Evolutionary conservation across 768 basidiomycete genomes (phyloP).

Genomic region (Psilocybe cubensis): DNA sequence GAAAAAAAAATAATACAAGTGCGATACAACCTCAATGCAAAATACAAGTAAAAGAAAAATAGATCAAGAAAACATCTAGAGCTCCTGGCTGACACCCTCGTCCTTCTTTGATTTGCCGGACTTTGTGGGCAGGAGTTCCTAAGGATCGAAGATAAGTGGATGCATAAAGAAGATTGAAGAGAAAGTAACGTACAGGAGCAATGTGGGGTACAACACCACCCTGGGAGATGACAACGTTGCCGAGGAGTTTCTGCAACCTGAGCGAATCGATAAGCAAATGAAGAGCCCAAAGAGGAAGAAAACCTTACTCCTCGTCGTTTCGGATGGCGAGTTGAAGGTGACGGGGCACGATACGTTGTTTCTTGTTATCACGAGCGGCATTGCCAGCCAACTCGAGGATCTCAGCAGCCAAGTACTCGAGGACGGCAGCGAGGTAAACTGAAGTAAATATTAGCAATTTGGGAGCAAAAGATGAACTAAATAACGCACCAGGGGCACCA

Average conservation of each 20-base stretch:
- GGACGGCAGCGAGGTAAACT: constrained; percentile 92
- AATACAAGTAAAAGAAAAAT: constrained; percentile 21
- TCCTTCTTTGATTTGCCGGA: constrained; percentile 47
- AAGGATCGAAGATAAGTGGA: constrained; percentile 23
- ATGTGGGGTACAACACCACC: constrained; percentile 85
- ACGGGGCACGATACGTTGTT: constrained; percentile 94
- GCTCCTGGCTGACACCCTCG: constrained; percentile 47
- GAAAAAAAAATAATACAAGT: constrained; percentile 19
- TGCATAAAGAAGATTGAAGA: not conserved
- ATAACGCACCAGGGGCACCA: constrained; percentile 73
- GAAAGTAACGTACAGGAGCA: constrained; percentile 44
- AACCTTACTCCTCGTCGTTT: constrained; percentile 80
- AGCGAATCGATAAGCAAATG: constrained; percentile 6
- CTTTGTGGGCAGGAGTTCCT: constrained; percentile 47
- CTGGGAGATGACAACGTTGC: constrained; percentile 90
- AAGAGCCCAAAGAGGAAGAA: not conserved
- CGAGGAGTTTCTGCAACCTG: constrained; percentile 81
- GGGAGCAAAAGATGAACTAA: not conserved
- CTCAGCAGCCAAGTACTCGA: constrained; percentile 93
- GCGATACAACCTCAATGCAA: constrained; percentile 16
- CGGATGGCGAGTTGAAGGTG: constrained; percentile 93
- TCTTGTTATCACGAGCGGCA: constrained; percentile 84
- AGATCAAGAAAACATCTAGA: constrained; percentile 34
- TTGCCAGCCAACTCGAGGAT: constrained; percentile 94
- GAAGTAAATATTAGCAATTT: constrained; percentile 24